phyloP scores from a whole-genome alignment of 2,329 filamentous ascomycete genomes.

The Tolypocladium amazonense region DNA sequence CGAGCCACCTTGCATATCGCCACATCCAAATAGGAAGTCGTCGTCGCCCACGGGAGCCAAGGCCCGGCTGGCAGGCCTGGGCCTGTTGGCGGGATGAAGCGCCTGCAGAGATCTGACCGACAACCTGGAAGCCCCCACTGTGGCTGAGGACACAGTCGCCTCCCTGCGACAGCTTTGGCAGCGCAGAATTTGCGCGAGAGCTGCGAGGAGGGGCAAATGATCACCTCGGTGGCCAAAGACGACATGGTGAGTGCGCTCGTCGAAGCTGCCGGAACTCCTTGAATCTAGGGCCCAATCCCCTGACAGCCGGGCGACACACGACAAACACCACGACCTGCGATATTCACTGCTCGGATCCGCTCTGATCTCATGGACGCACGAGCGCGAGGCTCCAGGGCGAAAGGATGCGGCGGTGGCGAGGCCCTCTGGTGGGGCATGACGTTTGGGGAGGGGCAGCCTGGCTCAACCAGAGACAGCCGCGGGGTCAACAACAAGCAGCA shows the following conservation, averaged over 20 bases:
- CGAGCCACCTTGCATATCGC: not conserved
- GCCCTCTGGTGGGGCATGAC: constrained; percentile 19
- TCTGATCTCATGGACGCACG: constrained; percentile 7
- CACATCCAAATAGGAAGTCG: not conserved
- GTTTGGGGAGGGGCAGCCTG: constrained; percentile 16
- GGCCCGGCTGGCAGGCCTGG: not conserved
- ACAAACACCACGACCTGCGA: not conserved
- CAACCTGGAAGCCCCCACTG: not conserved
- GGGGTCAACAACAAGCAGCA: not conserved
- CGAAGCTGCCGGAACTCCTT: not conserved
- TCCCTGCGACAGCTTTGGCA: not conserved
- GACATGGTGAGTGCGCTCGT: not conserved
- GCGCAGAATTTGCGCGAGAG: not conserved
- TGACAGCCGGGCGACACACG: not conserved
- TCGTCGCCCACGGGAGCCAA: not conserved
- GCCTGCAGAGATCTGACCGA: not conserved
- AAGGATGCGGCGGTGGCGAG: constrained; percentile 13
- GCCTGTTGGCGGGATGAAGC: not conserved
- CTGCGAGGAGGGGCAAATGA: not conserved
- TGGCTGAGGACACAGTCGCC: not conserved
- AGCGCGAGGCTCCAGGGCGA: not conserved
- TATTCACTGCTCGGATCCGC: constrained; percentile 7
- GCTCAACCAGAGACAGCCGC: not conserved
- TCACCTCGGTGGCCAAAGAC: not conserved
- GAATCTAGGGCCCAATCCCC: not conserved